phyloP scores from a whole-genome alignment of 2,329 filamentous ascomycete species.

The Fusarium odoratissimum region DNA sequence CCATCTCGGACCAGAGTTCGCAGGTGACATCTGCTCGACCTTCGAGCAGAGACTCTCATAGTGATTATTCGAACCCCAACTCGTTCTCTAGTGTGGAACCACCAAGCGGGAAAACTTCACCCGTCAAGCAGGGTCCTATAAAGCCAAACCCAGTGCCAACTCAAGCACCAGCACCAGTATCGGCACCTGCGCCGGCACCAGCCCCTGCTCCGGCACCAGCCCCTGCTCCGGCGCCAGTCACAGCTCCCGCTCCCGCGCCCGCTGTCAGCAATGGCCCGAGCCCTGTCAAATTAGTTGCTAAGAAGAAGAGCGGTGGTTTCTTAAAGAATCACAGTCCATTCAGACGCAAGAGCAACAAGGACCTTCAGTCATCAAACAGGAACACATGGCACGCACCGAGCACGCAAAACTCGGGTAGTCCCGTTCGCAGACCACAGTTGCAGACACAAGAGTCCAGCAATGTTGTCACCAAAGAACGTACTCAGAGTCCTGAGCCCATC shows the following conservation, averaged over 20 bases:
- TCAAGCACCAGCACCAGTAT: background rate
- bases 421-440: slow-evolving; percentile 54
- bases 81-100: slow-evolving; percentile 90
- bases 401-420: slow-evolving; percentile 44
- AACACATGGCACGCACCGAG: slow-evolving; percentile 69
- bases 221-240: background rate
- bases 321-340: slow-evolving; percentile 96
- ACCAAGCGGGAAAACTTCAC: slow-evolving; percentile 78
- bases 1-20: slow-evolving; percentile 65
- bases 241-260: background rate
- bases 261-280: slow-evolving; percentile 40
- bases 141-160: slow-evolving; percentile 12
- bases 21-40: slow-evolving; percentile 73
- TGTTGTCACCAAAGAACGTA: slow-evolving; percentile 55
- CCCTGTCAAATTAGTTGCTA: slow-evolving; percentile 74
- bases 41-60: slow-evolving; percentile 87
- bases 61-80: slow-evolving; percentile 89
- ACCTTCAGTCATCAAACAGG: slow-evolving; percentile 62
- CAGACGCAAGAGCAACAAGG: slow-evolving; percentile 89
- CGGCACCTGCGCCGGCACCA: background rate
- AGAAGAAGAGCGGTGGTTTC: slow-evolving; percentile 84
- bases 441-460: slow-evolving; percentile 54
- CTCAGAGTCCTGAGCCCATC: slow-evolving; percentile 82
- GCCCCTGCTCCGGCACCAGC: slow-evolving; percentile 1
- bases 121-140: slow-evolving; percentile 70